Percentiles rank a stretch among this genome's conserved stretches.
Conservation (phyloP, 768 basidiomycete genomes). For the Serendipita indica region DNA sequence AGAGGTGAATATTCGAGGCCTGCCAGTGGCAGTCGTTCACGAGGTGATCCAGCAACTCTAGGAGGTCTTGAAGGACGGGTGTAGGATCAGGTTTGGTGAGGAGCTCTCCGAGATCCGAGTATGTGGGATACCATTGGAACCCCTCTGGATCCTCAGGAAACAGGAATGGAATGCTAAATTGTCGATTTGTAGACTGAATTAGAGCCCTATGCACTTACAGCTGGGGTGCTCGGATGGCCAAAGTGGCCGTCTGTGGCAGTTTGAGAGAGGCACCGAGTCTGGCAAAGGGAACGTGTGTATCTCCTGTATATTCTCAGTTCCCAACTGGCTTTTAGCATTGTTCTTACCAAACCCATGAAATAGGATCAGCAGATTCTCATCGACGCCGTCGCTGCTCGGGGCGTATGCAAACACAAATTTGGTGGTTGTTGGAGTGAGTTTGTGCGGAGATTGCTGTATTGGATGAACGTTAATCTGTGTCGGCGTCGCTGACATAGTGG, state of each 20-base stretch:
- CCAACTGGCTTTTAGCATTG: neutral
- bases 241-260: conserved; percentile 78
- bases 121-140: conserved; percentile 78
- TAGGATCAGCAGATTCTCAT: conserved; percentile 72
- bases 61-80: conserved; percentile 42
- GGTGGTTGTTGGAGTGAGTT: neutral
- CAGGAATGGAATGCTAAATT: conserved; percentile 54
- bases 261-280: conserved; percentile 57
- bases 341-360: conserved; percentile 70
- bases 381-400: conserved; percentile 67
- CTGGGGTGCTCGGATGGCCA: conserved; percentile 68
- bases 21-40: conserved; percentile 50
- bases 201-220: conserved; percentile 32
- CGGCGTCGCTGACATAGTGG: neutral
- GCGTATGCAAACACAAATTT: conserved; percentile 41
- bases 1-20: conserved; percentile 55
- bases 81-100: conserved; percentile 61
- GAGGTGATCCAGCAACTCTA: conserved; percentile 40
- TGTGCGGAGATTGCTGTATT: neutral
- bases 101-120: conserved; percentile 62
- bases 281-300: conserved; percentile 63
- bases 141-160: conserved; percentile 44
- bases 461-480: neutral
- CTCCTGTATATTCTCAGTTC: conserved; percentile 35
- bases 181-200: neutral